Conservation (phyloP, 176 grass and related monocot species). For the Typha latifolia region DNA sequence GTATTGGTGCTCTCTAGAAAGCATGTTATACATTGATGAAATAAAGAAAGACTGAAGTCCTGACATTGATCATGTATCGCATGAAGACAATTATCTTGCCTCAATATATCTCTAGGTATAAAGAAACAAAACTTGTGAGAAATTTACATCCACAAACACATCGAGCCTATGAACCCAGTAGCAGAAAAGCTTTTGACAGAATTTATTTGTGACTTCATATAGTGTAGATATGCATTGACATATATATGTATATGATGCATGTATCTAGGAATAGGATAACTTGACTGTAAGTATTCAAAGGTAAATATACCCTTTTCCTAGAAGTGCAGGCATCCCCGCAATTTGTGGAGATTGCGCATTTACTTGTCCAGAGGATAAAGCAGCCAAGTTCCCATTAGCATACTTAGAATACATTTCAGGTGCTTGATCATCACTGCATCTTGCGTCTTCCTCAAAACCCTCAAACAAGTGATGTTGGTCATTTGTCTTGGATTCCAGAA, state of each 20-base stretch:
- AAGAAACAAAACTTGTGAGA: background rate
- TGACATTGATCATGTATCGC: no score
- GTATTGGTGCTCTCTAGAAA: no score
- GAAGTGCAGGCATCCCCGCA: slow-evolving; percentile 38
- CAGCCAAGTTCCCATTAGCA: slow-evolving; percentile 40
- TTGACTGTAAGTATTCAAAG: background rate
- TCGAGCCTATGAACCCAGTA: no score
- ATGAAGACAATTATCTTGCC: background rate
- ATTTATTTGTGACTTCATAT: background rate
- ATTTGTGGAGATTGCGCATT: slow-evolving; percentile 12
- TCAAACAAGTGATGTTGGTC: slow-evolving; percentile 31
- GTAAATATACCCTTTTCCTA: slow-evolving; percentile 67
- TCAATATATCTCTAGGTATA: background rate
- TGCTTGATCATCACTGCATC: slow-evolving; percentile 41
- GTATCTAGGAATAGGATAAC: slow-evolving; percentile 18
- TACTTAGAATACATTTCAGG: slow-evolving; percentile 31
- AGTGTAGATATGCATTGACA: background rate
- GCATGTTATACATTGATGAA: no score
- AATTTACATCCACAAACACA: no score
- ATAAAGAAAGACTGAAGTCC: no score
- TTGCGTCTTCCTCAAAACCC: slow-evolving; percentile 37
- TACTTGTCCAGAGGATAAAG: slow-evolving; percentile 37
- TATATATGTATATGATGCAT: background rate
- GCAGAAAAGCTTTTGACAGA: no score
- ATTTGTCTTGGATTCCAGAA: slow-evolving; percentile 30